These are phyloP conservation scores for Hymenoscyphus albidus DNA, from an alignment of 2,329 filamentous ascomycete species.

Conservation along the genomic window DNA sequence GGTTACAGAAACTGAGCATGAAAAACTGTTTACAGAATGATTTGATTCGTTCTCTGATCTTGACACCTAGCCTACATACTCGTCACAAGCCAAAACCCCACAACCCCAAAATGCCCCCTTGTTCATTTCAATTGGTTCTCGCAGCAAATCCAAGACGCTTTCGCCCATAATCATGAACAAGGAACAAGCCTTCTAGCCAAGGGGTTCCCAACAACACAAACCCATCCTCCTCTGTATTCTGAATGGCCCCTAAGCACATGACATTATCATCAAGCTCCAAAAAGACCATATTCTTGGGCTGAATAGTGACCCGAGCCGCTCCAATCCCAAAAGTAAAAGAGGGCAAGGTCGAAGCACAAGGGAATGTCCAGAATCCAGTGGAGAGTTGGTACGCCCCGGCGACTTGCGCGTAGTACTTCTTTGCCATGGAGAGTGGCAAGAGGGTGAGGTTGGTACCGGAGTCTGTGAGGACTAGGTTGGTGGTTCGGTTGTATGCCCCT, in stretches of 20 bases:
- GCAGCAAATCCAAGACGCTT: slow-evolving; percentile 24
- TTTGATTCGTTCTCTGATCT: too few relatives aligned
- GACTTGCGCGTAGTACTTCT: slow-evolving; percentile 36
- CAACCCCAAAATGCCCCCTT: neutral
- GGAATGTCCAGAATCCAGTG: slow-evolving; percentile 34
- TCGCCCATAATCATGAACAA: slow-evolving; percentile 25
- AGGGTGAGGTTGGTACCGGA: slow-evolving; percentile 38
- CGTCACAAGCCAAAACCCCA: neutral
- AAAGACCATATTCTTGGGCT: slow-evolving; percentile 36
- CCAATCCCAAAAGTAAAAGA: slow-evolving; percentile 35
- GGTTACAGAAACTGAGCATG: too few relatives aligned
- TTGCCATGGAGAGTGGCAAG: slow-evolving; percentile 32
- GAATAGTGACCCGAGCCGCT: slow-evolving; percentile 28
- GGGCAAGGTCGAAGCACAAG: slow-evolving; percentile 33
- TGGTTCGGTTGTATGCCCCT: slow-evolving; percentile 44
- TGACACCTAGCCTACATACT: neutral
- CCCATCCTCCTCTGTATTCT: slow-evolving; percentile 18
- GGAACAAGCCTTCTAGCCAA: slow-evolving; percentile 23
- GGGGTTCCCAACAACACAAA: slow-evolving; percentile 19
- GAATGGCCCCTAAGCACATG: slow-evolving; percentile 26
- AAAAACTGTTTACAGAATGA: too few relatives aligned
- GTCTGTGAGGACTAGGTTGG: slow-evolving; percentile 34
- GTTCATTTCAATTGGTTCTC: neutral
- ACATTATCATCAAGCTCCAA: slow-evolving; percentile 18
- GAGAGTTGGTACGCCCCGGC: slow-evolving; percentile 26